Percentiles rank a stretch among this genome's conserved stretches.
phyloP scores from a whole-genome alignment of 225 moss, liverwort and hornwort genomes.

The Marchantia polymorpha region DNA sequence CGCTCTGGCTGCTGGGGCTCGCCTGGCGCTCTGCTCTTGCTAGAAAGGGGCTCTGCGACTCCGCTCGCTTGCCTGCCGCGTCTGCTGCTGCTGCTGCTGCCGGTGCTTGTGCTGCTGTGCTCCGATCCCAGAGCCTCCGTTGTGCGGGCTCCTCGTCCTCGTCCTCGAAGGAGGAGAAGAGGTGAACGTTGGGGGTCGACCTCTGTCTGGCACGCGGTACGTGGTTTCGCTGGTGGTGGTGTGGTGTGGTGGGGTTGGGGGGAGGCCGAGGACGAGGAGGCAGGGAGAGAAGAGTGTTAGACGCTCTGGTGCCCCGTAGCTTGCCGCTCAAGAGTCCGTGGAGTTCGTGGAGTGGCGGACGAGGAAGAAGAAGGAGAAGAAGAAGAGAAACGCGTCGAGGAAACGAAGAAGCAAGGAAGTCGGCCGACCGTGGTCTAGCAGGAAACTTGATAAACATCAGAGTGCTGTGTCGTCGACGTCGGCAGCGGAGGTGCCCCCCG shows the following conservation, averaged over 20 bases:
- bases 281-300: not conserved
- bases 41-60: not conserved
- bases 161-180: not conserved
- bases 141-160: not conserved
- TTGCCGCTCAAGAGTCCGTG: not conserved
- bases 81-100: not conserved
- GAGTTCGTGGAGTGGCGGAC: not conserved
- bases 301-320: not conserved
- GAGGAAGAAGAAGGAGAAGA: too few relatives aligned
- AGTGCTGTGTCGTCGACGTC: not conserved
- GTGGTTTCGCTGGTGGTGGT: too few relatives aligned
- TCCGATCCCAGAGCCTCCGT: not conserved
- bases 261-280: too few relatives aligned
- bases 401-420: too few relatives aligned
- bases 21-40: not conserved
- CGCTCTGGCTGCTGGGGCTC: not conserved
- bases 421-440: too few relatives aligned
- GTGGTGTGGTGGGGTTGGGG: too few relatives aligned
- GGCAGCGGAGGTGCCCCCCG: too few relatives aligned
- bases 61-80: not conserved
- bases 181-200: too few relatives aligned
- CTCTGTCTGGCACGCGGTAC: too few relatives aligned
- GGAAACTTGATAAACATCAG: not conserved
- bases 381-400: too few relatives aligned
- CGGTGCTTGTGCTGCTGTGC: too few relatives aligned